Base-by-base conservation (phyloP, 2,329 filamentous ascomycete genomes). In the Alternaria ventricosa region DNA sequence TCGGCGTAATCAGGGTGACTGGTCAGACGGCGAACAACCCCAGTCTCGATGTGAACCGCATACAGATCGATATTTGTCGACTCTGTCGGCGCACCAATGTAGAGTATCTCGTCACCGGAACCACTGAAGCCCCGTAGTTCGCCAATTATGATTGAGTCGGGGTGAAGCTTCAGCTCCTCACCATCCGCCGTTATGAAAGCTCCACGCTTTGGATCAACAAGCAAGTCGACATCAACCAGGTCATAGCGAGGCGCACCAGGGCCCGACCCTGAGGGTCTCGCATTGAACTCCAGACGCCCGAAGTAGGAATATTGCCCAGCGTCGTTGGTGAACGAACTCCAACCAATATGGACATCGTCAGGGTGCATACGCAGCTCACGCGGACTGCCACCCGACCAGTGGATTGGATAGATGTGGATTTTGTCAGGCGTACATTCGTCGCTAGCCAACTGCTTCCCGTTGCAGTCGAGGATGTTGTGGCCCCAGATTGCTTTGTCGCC, bases 341-440 rank as follows among this genome's bases (percentile, higher is more conserved):
- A 84, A 5, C 78, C 81, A 6, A 85, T 66, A 56, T 85, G 83
- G 0, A 74, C 67, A 41, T 84, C 72, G 41, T 85, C 83, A 0
- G 83, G 82, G 61, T 85, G 82, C 8, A 85, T 60, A 13, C 82
- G 82, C 25, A 85, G 67, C 66, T 85, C 84, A 4, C 83, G 79
- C 1, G 80, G 73, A 4, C 45, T 55, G 0, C 79, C 80, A 5
- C 80, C 61, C 25, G 77, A 78, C 79, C 80, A 82, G 20, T 77
- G 75, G 33, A 84, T 78, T 0, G 82, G 80, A 57, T 83, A 83
- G 23, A 84, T 82, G 44, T 74, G 69, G 0, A 73, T 77, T 3
- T 72, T 68, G 7, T 82, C 70, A 0, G 80, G 78, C 0, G 76
- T 81, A 58, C 82, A 84, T 4, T 74, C 70, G 4, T 78, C 74